These are phyloP conservation scores for Vitis hybrid DNA, from an alignment of 177 flowering plant species.

Conservation along the genomic window DNA sequence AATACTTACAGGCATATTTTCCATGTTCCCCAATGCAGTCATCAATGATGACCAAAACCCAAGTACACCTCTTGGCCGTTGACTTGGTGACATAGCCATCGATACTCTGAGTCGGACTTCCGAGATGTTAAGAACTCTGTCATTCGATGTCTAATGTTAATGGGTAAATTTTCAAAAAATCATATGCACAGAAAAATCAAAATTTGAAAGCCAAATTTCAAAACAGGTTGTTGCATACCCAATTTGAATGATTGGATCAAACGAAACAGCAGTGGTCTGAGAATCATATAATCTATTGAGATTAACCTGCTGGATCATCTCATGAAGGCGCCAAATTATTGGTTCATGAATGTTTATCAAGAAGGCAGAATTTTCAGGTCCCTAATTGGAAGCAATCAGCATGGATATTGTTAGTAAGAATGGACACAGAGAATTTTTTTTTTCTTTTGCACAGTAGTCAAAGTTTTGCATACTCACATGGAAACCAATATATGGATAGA, in stretches of 20 bases:
- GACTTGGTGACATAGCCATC: conserved; percentile 98
- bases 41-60: conserved; percentile 98
- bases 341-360: conserved; percentile 92
- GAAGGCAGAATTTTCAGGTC: conserved; percentile 81
- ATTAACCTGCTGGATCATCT: conserved; percentile 87
- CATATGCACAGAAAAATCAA: background rate
- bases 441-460: background rate
- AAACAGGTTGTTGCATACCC: conserved; percentile 49
- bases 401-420: background rate
- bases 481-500: conserved; percentile 89
- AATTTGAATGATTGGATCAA: conserved; percentile 90
- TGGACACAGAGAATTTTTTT: background rate
- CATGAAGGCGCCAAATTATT: conserved; percentile 97
- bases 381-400: conserved; percentile 39
- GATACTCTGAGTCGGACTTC: conserved; percentile 90
- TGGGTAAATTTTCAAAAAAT: background rate
- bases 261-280: conserved; percentile 77
- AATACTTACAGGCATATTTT: conserved; percentile 88
- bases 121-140: conserved; percentile 83
- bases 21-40: conserved; percentile 99
- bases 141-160: conserved; percentile 12
- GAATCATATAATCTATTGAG: conserved; percentile 47
- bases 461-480: conserved; percentile 45
- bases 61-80: conserved; percentile 96
- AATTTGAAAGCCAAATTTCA: background rate